phyloP scores from a whole-genome alignment of 768 basidiomycete species.

The Panus rudis region DNA sequence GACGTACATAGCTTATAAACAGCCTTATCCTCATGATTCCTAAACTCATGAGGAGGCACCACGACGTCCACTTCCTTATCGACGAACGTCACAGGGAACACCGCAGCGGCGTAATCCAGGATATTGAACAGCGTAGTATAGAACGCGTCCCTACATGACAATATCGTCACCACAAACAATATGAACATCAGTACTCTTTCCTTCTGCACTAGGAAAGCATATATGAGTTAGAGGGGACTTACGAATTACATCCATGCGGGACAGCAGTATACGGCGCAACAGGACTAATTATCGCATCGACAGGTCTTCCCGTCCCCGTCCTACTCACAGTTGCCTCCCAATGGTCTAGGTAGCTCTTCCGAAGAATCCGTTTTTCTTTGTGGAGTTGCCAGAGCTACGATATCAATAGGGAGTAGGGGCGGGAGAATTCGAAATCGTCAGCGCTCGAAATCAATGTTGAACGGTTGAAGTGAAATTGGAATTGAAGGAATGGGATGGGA shows the following conservation, averaged over 20 bases:
- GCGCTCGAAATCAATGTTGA: no score
- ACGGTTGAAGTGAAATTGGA: no score
- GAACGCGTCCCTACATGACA: conserved; percentile 27
- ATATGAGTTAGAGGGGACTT: conserved; percentile 11
- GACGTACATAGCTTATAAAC: conserved; percentile 40
- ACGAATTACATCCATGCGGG: conserved; percentile 39
- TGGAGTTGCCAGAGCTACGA: conserved; percentile 42
- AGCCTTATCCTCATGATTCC: conserved; percentile 35
- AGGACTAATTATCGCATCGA: conserved; percentile 47
- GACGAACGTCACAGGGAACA: conserved; percentile 44
- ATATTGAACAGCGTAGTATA: conserved; percentile 43
- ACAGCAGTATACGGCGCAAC: conserved; percentile 35
- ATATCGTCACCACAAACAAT: no score
- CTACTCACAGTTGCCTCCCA: conserved; percentile 37
- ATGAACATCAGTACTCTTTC: no score
- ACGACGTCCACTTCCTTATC: conserved; percentile 34
- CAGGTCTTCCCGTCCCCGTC: conserved; percentile 43
- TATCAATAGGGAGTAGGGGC: conserved; percentile 4
- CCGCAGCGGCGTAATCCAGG: conserved; percentile 36
- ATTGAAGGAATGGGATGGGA: no score
- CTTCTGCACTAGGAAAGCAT: no score
- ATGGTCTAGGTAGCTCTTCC: conserved; percentile 40
- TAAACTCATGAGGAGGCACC: conserved; percentile 31
- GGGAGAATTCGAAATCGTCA: no score
- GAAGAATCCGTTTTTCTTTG: conserved; percentile 30